A percentile compares a stretch with the other conserved stretches of the same genome.
Conservation (phyloP, 1,284 basidiomycete genomes). For the Neolentinus lepideus region DNA sequence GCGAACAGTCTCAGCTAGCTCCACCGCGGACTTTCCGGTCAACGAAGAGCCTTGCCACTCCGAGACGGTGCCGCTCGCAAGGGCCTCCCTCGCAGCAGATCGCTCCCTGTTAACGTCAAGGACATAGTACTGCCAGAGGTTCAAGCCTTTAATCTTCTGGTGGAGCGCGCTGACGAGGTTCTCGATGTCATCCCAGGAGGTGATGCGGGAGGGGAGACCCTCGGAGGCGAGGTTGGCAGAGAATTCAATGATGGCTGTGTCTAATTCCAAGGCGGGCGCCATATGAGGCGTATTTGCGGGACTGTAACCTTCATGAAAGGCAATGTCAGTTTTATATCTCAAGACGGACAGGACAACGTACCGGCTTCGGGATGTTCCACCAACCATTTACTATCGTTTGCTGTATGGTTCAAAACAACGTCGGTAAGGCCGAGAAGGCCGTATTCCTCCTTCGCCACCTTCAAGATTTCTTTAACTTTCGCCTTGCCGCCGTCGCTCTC, state of each 20-base stretch:
- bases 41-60: conserved; percentile 55
- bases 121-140: conserved; percentile 91
- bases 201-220: conserved; percentile 69
- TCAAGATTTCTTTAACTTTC: conserved; percentile 56
- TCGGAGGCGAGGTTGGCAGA: conserved; percentile 56
- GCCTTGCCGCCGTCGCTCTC: conserved; percentile 45
- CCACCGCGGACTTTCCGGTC: conserved; percentile 50
- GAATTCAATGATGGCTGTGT: conserved; percentile 78
- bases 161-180: conserved; percentile 58
- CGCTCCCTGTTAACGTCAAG: conserved; percentile 64
- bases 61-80: conserved; percentile 34
- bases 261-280: conserved; percentile 81
- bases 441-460: conserved; percentile 72
- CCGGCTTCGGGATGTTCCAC: conserved; percentile 90
- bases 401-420: conserved; percentile 93
- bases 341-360: conserved; percentile 23
- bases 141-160: conserved; percentile 51
- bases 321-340: conserved; percentile 7
- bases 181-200: conserved; percentile 62
- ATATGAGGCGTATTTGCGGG: conserved; percentile 87
- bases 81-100: conserved; percentile 42
- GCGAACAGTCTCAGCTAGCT: conserved; percentile 62
- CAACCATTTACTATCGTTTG: conserved; percentile 90
- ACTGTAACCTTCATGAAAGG: conserved; percentile 68
- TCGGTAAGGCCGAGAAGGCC: conserved; percentile 87